Base-by-base conservation (phyloP, 805 yeast genomes). In the Candida dajiaensis region DNA sequence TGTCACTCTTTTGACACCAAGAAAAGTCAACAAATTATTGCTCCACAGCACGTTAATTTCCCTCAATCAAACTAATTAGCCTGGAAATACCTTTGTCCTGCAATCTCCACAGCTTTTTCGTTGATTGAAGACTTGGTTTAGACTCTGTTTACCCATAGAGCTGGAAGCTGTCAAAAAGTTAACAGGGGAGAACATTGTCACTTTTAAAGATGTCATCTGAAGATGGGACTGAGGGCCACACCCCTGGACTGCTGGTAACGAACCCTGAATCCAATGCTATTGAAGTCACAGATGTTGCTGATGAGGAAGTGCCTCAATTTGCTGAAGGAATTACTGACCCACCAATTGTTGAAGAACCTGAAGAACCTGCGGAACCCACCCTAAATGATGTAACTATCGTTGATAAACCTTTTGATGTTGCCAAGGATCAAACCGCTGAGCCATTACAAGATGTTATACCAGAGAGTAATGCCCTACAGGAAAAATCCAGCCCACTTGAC, bases 341-440 rank as follows among this genome's bases (percentile, higher is more conserved):
- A 18, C 23, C 29, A n/a, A 16, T 26, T 16, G 16, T 5, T n/a
- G n/a, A n/a, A n/a, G n/a, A n/a, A n/a, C 23, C 23, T 33, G 39
- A 36, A 18, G 35, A 31, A 31, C 6, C 38, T 29, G 37, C 16
- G 13, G 39, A 20, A 36, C 15, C 23, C 20, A 11, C 13, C 12
- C 12, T 36, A 12, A 36, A 20, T 36, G 39, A 36, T 20, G 39
- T 20, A 20, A 19, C 12, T 6, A 25, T 20, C 4, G 6, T 13
- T 13, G 23, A 41, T 4, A 46, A 42, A 12, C 43, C 47, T 2
- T 50, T 50, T 22, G 48, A 50, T 23, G 52, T 48, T 15, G 54
- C 49, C 4, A 46, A 39, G 6, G 43, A 45, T 18, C 29, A 43
- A 7, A n/a, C 33, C 6, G 26, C 37, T 12, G 20, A 23, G 20